phyloP scores from a whole-genome alignment of 73 alveolate species.

The Tetrahymena elliotti region DNA sequence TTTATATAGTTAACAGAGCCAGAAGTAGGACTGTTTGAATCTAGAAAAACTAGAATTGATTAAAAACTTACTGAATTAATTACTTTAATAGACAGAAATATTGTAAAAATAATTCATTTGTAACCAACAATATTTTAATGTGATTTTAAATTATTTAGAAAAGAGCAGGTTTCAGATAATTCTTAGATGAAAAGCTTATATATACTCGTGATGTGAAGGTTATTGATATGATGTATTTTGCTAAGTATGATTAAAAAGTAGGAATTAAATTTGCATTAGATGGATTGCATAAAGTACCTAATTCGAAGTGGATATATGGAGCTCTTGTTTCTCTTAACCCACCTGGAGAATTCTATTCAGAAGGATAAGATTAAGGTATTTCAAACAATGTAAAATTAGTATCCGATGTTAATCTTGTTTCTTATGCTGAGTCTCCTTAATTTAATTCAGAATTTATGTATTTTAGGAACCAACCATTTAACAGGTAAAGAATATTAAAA shows the following conservation, averaged over 20 bases:
- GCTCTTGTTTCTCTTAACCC: slow-evolving; percentile 26
- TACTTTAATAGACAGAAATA: slow-evolving; percentile 2
- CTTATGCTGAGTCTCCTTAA: slow-evolving; percentile 39
- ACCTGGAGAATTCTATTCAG: slow-evolving; percentile 9
- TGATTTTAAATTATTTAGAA: neutral
- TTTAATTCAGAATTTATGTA: slow-evolving; percentile 40
- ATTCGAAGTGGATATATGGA: slow-evolving; percentile 8
- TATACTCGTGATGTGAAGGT: slow-evolving; percentile 32
- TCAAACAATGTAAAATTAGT: slow-evolving; percentile 22
- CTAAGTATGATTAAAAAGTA: slow-evolving; percentile 45
- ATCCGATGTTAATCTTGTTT: slow-evolving; percentile 25
- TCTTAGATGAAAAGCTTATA: slow-evolving; percentile 23
- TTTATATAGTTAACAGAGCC: slow-evolving; percentile 45
- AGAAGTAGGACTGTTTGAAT: slow-evolving; percentile 35
- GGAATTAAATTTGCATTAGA: slow-evolving; percentile 72
- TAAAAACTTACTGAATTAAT: neutral
- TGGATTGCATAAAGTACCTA: slow-evolving; percentile 47
- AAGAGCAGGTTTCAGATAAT: neutral
- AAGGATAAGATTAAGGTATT: neutral
- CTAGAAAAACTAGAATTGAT: slow-evolving; percentile 13
- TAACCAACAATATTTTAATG: neutral
- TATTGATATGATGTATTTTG: slow-evolving; percentile 59
- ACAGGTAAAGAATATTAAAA: neutral
- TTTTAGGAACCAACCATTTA: slow-evolving; percentile 18
- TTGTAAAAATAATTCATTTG: slow-evolving; percentile 8